Percentiles rank a stretch among this genome's conserved stretches.
phyloP scores from a whole-genome alignment of 352 stramenopile species.

The Globisporangium emineosum region DNA sequence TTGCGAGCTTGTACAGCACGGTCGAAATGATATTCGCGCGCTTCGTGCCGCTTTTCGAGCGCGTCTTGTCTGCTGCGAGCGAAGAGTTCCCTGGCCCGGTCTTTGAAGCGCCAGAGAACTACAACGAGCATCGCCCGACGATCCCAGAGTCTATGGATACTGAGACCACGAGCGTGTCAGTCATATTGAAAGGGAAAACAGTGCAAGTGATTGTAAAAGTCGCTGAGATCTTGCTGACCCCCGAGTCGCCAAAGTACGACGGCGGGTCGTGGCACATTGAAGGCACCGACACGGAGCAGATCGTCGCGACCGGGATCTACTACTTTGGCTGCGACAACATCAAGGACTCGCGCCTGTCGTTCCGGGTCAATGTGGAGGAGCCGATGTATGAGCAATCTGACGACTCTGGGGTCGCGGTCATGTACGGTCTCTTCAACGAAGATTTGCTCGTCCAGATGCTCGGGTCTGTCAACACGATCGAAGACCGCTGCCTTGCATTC shows the following conservation, averaged over 20 bases:
- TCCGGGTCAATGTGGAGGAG: constrained; percentile 30
- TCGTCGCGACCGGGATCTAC: constrained; percentile 45
- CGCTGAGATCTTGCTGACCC: constrained; percentile 44
- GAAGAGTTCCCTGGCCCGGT: background rate
- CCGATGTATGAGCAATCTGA: constrained; percentile 31
- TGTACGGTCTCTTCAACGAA: constrained; percentile 28
- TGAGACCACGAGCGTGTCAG: background rate
- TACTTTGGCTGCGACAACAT: constrained; percentile 55
- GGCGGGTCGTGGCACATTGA: constrained; percentile 52
- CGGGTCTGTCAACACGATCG: constrained; percentile 20
- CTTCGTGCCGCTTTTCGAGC: constrained; percentile 45
- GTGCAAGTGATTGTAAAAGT: constrained; percentile 52
- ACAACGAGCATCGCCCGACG: constrained; percentile 11
- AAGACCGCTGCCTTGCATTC: constrained; percentile 36
- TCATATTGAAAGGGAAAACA: constrained; percentile 22
- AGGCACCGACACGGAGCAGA: constrained; percentile 36
- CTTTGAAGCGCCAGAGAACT: constrained; percentile 2
- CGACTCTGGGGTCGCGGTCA: constrained; percentile 22
- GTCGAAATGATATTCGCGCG: constrained; percentile 29
- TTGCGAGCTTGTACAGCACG: constrained; percentile 29
- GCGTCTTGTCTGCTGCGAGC: constrained; percentile 10
- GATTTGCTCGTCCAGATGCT: constrained; percentile 23
- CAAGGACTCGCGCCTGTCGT: constrained; percentile 33
- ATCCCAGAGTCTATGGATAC: constrained; percentile 12
- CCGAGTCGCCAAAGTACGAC: constrained; percentile 31